phyloP scores from a whole-genome alignment of 495 filamentous ascomycete species.

The Neohortaea acidophila region DNA sequence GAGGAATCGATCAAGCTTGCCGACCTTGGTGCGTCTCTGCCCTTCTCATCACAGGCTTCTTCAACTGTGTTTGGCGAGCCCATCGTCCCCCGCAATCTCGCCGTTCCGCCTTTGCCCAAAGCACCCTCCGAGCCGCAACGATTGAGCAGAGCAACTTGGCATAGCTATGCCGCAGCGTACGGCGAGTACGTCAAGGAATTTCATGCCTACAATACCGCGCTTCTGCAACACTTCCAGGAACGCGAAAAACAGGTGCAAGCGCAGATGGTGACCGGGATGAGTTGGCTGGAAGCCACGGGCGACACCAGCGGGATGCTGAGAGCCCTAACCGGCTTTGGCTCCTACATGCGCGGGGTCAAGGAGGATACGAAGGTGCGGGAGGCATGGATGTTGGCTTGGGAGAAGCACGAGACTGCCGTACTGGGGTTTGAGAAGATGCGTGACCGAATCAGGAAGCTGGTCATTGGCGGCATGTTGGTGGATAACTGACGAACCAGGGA shows the following conservation, averaged over 20 bases:
- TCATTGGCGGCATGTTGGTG: conserved; percentile 4
- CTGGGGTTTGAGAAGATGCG: conserved; percentile 40
- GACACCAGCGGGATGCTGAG: conserved; percentile 30
- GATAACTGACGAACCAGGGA: conserved; percentile 4
- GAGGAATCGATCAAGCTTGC: conserved; percentile 35
- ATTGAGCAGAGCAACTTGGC: conserved; percentile 32
- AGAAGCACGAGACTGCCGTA: conserved; percentile 47
- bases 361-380: conserved; percentile 48
- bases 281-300: conserved; percentile 43
- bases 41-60: conserved; percentile 54
- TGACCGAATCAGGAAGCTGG: conserved; percentile 13
- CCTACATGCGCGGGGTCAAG: conserved; percentile 45
- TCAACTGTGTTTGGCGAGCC: conserved; percentile 29
- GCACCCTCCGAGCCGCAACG: conserved; percentile 32
- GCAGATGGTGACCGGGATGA: conserved; percentile 14
- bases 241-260: conserved; percentile 31
- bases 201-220: conserved; percentile 46
- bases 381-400: conserved; percentile 49
- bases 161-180: conserved; percentile 47
- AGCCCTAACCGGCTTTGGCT: conserved; percentile 33
- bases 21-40: conserved; percentile 52
- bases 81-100: conserved; percentile 29
- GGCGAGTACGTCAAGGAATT: conserved; percentile 53
- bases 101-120: conserved; percentile 48
- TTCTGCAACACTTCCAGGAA: conserved; percentile 51